Conservation (phyloP, 2,329 filamentous ascomycete genomes). For the Dendrostoma leiphaemia region DNA sequence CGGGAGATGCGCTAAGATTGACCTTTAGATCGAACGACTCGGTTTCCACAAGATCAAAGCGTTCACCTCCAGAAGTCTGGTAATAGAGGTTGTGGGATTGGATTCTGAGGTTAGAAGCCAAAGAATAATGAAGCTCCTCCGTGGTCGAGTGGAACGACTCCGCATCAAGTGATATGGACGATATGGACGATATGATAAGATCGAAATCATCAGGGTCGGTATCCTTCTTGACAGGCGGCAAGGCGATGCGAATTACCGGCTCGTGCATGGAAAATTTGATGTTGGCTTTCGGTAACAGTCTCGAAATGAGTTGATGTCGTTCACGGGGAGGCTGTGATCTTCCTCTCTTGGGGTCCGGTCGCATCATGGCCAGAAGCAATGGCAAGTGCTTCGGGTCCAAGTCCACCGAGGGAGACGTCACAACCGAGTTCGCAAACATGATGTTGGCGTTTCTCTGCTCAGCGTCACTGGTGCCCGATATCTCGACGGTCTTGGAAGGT, state of each 20-base stretch:
- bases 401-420: conserved; percentile 93
- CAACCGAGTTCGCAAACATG: conserved; percentile 90
- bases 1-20: conserved; percentile 79
- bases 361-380: conserved; percentile 74
- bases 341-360: conserved; percentile 46
- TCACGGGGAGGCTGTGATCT: conserved; percentile 39
- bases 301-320: conserved; percentile 73
- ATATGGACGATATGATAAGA: conserved; percentile 90
- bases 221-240: conserved; percentile 71
- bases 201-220: conserved; percentile 80
- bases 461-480: conserved; percentile 66
- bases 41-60: conserved; percentile 83
- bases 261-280: conserved; percentile 97
- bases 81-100: conserved; percentile 92
- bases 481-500: conserved; percentile 88
- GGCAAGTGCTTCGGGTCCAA: conserved; percentile 90
- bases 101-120: conserved; percentile 78
- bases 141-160: conserved; percentile 92
- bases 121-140: conserved; percentile 81
- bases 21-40: conserved; percentile 86
- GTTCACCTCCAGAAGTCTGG: conserved; percentile 77
- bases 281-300: conserved; percentile 88
- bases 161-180: conserved; percentile 86
- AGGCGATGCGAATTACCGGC: conserved; percentile 83
- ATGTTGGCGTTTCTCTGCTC: conserved; percentile 94